phyloP scores from a whole-genome alignment of 176 grass and related monocot genomes.

The Saccharum officinarum region DNA sequence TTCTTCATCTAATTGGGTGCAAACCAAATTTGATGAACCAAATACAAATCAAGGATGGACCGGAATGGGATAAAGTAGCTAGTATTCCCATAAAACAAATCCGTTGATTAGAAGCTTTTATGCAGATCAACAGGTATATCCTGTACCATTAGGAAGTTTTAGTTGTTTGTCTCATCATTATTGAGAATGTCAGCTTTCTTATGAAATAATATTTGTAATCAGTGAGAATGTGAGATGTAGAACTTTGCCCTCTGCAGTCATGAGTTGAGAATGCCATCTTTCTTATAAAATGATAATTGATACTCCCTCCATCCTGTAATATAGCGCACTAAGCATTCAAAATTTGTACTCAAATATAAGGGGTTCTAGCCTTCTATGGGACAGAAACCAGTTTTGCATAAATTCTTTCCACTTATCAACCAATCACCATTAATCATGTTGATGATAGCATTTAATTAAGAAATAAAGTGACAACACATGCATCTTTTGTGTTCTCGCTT shows the following conservation, averaged over 20 bases:
- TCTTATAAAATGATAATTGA: not conserved
- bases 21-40: conserved; percentile 25
- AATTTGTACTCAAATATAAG: too few relatives aligned
- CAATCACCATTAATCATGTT: too few relatives aligned
- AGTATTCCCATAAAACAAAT: conserved; percentile 33
- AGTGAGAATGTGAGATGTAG: not conserved
- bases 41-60: conserved; percentile 26
- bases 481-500: too few relatives aligned
- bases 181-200: not conserved
- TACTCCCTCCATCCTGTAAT: too few relatives aligned
- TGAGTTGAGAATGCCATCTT: not conserved
- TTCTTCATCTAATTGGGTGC: conserved; percentile 51
- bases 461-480: too few relatives aligned
- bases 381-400: too few relatives aligned
- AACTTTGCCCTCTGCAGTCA: not conserved
- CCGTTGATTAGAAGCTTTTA: conserved; percentile 9
- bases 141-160: not conserved
- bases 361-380: too few relatives aligned
- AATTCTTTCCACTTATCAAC: too few relatives aligned
- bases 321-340: too few relatives aligned
- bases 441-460: too few relatives aligned
- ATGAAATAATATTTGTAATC: not conserved
- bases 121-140: not conserved
- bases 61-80: conserved; percentile 49
- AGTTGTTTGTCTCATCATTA: not conserved